Conservation (phyloP, 75 land plant genomes). For the Chamaecyparis obtusa region DNA sequence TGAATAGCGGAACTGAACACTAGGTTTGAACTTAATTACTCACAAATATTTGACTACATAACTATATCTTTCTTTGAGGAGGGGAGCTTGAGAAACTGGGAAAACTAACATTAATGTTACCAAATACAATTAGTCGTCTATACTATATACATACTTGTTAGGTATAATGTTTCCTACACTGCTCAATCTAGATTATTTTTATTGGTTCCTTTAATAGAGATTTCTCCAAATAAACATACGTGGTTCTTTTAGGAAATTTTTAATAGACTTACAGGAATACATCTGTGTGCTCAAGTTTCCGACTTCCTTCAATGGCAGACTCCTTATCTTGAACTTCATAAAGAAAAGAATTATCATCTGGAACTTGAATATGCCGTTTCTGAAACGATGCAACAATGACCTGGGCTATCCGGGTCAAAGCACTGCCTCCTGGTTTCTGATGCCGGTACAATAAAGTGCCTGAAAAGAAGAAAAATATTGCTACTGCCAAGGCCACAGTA, state of each 20-base stretch:
- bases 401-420: constrained; percentile 40
- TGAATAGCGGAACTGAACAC: not conserved
- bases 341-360: constrained; percentile 25
- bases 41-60: not conserved
- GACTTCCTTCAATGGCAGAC: constrained; percentile 56
- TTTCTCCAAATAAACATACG: not conserved
- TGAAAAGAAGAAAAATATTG: constrained; percentile 49
- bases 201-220: not conserved
- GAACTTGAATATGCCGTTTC: constrained; percentile 18
- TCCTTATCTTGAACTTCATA: constrained; percentile 52
- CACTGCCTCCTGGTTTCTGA: constrained; percentile 57
- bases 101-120: not conserved
- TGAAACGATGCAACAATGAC: constrained; percentile 35
- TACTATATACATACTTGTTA: not conserved
- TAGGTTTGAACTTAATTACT: not conserved
- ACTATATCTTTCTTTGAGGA: not conserved
- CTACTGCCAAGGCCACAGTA: constrained; percentile 61
- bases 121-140: not conserved
- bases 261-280: constrained; percentile 41
- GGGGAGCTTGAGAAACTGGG: not conserved
- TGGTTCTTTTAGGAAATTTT: not conserved
- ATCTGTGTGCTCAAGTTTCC: constrained; percentile 73
- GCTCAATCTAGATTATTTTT: not conserved
- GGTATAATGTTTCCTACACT: not conserved
- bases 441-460: constrained; percentile 38